phyloP scores from a whole-genome alignment of 2,329 filamentous ascomycete genomes.

The Beauveria asiatica region DNA sequence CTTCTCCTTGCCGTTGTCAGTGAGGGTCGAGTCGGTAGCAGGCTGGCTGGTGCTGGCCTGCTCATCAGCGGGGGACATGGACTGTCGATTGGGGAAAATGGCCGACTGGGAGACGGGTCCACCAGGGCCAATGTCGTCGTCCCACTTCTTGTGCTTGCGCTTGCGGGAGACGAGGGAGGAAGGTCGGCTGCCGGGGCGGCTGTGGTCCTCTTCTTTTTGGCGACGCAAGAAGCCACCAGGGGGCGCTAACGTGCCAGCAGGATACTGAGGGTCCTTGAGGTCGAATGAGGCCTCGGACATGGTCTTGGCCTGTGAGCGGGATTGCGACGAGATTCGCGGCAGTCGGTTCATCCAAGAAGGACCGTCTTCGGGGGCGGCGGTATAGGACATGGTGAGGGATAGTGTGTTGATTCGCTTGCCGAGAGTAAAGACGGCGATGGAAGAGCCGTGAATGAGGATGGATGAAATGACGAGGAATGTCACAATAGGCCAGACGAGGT shows the following conservation, averaged over 20 bases:
- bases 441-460: slow-evolving; percentile 95
- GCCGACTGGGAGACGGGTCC: slow-evolving; percentile 87
- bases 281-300: slow-evolving; percentile 71
- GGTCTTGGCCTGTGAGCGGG: slow-evolving; percentile 74
- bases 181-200: slow-evolving; percentile 44
- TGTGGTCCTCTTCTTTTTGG: slow-evolving; percentile 65
- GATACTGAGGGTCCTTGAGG: slow-evolving; percentile 49
- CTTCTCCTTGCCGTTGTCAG: slow-evolving; percentile 24
- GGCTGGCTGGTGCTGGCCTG: slow-evolving; percentile 22
- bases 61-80: slow-evolving; percentile 16
- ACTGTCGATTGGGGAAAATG: slow-evolving; percentile 59
- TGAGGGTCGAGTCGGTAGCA: slow-evolving; percentile 25
- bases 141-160: slow-evolving; percentile 58
- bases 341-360: slow-evolving; percentile 93
- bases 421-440: slow-evolving; percentile 92
- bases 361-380: slow-evolving; percentile 76
- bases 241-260: slow-evolving; percentile 64
- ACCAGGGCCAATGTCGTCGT: slow-evolving; percentile 66
- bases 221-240: slow-evolving; percentile 73
- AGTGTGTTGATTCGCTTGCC: slow-evolving; percentile 98
- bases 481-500: slow-evolving; percentile 90
- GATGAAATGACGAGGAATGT: slow-evolving; percentile 91
- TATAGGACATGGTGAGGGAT: slow-evolving; percentile 93
- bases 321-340: slow-evolving; percentile 58
- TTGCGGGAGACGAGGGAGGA: slow-evolving; percentile 53